Base-by-base conservation (phyloP, 2,329 filamentous ascomycete species). In the Fusarium camptoceras region DNA sequence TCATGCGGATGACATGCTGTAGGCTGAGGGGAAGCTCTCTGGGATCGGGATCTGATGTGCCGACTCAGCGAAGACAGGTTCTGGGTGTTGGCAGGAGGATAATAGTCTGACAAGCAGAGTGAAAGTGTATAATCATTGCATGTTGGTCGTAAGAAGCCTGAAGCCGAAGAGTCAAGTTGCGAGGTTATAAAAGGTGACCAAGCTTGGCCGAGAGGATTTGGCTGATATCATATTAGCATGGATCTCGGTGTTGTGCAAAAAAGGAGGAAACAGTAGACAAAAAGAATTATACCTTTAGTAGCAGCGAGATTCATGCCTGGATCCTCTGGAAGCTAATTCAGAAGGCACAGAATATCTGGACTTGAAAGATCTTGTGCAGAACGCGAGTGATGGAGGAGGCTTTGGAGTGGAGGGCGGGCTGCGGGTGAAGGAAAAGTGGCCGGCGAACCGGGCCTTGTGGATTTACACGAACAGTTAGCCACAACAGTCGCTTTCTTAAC, bases 361-460 rank as follows among this genome's bases (percentile, higher is more conserved):
- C 15, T 10, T 25, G 25, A 66, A 56, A 60, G 68, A 55, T 57
- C 15, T 31, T 25, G 55, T 51, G 57, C 41, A 37, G 49, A 58
- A 68, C 48, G 68, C 60, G 34, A 70, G 69, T 67, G 62, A 67
- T 55, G 57, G 68, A 71, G 59, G 64, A 71, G 68, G 68, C 68
- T 71, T 64, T 42, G 41, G 41, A 57, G 55, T 62, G 58, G 59
- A 69, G 64, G 55, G 63, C 30, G 42, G 48, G 55, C 59, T 69
- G 58, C 55, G 43, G 59, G 54, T 43, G 68, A 65, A 59, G 68
- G 57, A 73, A 73, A 73, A 64, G 68, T 73, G 66, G 66, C 63
- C 68, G 68, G 66, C 71, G 71, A 73, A 73, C 71, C 59, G 57
- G 71, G 49, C 55, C 50, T 55, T 59, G 46, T 73, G 63, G 71